These are phyloP conservation scores for Xylariales sp. DNA, from an alignment of 2,329 filamentous ascomycete species.

Conservation along the genomic window DNA sequence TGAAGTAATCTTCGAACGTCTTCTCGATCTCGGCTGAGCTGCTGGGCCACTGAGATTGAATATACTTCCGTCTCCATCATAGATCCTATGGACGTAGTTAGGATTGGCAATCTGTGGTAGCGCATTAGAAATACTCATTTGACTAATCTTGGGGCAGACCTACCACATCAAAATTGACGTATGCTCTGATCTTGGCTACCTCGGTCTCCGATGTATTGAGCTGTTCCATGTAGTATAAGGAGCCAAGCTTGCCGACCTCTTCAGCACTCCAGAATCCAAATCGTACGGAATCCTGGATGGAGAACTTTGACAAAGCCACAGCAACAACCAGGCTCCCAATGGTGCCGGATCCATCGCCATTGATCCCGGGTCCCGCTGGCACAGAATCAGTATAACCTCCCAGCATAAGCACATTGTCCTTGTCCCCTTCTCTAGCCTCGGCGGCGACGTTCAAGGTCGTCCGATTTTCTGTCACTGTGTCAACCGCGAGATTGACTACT, in stretches of 20 bases:
- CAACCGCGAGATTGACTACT: conserved; percentile 33
- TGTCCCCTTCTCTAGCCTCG: conserved; percentile 44
- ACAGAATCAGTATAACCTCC: conserved; percentile 46
- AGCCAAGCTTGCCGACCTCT: conserved; percentile 46
- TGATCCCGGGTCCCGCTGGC: conserved; percentile 52
- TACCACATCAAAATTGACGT: conserved; percentile 55
- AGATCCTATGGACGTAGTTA: conserved; percentile 51
- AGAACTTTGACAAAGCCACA: conserved; percentile 36
- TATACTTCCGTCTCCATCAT: conserved; percentile 55
- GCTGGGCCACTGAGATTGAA: conserved; percentile 50
- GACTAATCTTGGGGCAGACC: conserved; percentile 7
- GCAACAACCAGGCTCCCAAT: conserved; percentile 42
- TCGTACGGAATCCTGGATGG: conserved; percentile 43
- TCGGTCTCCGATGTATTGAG: conserved; percentile 37
- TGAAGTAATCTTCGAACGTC: conserved; percentile 54
- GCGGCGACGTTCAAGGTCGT: conserved; percentile 48
- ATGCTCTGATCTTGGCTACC: conserved; percentile 45
- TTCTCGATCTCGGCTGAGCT: conserved; percentile 57
- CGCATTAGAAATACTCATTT: no score
- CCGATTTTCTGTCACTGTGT: conserved; percentile 42
- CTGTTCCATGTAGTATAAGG: conserved; percentile 41
- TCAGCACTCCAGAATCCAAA: conserved; percentile 51
- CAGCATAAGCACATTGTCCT: conserved; percentile 42
- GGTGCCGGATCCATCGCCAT: conserved; percentile 57
- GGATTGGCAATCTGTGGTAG: conserved; percentile 36